Evolutionary conservation across 768 basidiomycete species (phyloP).

Genomic region (Tricholoma matsutake): DNA sequence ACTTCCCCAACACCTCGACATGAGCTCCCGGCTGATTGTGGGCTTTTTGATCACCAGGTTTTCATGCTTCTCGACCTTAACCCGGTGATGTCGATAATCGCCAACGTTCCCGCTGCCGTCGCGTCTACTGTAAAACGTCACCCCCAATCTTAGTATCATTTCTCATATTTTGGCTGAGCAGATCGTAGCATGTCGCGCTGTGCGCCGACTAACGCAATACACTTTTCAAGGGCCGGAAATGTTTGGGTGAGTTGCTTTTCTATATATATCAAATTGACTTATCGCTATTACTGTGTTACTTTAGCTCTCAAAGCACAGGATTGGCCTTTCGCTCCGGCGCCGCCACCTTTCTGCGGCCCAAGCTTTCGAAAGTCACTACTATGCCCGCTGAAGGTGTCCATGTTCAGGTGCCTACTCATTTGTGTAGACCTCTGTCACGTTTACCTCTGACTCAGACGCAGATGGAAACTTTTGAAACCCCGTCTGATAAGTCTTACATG

Average conservation of each 20-base stretch:
- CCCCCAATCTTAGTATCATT: not conserved
- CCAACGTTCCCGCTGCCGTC: slow-evolving; percentile 70
- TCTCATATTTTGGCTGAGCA: slow-evolving; percentile 19
- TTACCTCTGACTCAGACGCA: slow-evolving; percentile 22
- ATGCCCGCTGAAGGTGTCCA: slow-evolving; percentile 51
- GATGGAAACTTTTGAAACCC: slow-evolving; percentile 66
- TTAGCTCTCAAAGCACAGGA: slow-evolving; percentile 45
- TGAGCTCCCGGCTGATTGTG: not conserved
- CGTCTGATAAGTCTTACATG: slow-evolving; percentile 38
- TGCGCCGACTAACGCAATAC: slow-evolving; percentile 65
- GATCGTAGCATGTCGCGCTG: slow-evolving; percentile 61
- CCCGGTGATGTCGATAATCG: slow-evolving; percentile 71
- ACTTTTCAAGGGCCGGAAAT: slow-evolving; percentile 45
- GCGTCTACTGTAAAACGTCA: slow-evolving; percentile 45
- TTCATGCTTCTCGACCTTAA: slow-evolving; percentile 71
- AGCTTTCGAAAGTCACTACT: slow-evolving; percentile 31
- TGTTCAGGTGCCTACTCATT: slow-evolving; percentile 44
- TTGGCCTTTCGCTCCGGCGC: slow-evolving; percentile 55
- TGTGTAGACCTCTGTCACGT: not conserved
- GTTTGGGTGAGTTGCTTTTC: slow-evolving; percentile 43
- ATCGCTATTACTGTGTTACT: not conserved
- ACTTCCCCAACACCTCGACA: not conserved
- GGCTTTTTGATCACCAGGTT: slow-evolving; percentile 20
- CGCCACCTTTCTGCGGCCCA: slow-evolving; percentile 28
- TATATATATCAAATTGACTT: slow-evolving; percentile 2